Conservation (phyloP, 257 asterid genomes). For the Salvia hispanica region DNA sequence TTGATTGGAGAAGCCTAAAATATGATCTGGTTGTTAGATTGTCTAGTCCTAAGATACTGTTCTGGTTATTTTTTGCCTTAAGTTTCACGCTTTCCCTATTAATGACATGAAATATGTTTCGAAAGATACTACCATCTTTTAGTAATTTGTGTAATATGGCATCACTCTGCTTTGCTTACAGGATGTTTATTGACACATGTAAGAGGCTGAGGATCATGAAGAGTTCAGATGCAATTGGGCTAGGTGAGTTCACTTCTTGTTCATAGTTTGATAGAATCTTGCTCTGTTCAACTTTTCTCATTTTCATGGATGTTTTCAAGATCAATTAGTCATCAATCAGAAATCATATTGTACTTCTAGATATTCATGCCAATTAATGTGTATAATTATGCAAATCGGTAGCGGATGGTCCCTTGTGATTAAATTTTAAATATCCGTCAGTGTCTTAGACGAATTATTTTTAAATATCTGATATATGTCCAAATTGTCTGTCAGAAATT, state of each 20-base stretch:
- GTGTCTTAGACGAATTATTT: neutral
- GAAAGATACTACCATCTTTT: neutral
- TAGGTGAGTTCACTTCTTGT: conserved; percentile 27
- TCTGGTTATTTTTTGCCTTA: neutral
- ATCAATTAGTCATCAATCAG: conserved; percentile 4
- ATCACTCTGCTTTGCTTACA: conserved; percentile 11
- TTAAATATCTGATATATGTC: neutral
- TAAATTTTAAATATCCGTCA: neutral
- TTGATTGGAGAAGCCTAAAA: neutral
- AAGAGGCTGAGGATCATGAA: conserved; percentile 42
- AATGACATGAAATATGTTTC: neutral
- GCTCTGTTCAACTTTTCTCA: neutral
- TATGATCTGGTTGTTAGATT: conserved; percentile 17
- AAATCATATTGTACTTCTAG: neutral
- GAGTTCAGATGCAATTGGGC: conserved; percentile 38
- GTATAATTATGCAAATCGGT: conserved; percentile 1
- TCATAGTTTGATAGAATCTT: neutral
- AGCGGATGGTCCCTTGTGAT: neutral
- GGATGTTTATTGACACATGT: conserved; percentile 35
- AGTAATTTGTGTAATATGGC: neutral
- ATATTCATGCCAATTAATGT: conserved; percentile 6
- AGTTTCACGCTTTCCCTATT: too few species aligned
- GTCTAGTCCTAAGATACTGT: conserved; percentile 9
- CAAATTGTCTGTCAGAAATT: neutral
- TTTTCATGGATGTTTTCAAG: neutral